Conservation (phyloP, 2,329 filamentous ascomycete species). For the Ceratocystis diversiconidia region DNA sequence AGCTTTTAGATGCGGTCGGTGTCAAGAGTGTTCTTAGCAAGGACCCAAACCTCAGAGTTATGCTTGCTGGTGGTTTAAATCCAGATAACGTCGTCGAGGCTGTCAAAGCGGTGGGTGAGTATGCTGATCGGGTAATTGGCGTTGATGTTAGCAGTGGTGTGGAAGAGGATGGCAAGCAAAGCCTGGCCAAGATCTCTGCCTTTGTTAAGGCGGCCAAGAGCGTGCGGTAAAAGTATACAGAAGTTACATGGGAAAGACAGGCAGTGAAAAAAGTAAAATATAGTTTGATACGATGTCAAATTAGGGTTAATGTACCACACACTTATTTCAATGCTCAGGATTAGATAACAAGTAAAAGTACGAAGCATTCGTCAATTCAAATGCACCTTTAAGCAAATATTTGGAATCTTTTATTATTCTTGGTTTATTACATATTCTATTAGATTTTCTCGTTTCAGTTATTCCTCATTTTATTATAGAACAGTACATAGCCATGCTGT, state of each 20-base stretch:
- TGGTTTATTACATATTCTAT: no score
- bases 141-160: conserved; percentile 94
- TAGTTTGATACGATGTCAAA: neutral
- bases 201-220: conserved; percentile 67
- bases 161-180: conserved; percentile 69
- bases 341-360: neutral
- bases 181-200: conserved; percentile 60
- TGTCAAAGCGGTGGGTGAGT: conserved; percentile 47
- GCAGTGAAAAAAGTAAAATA: neutral
- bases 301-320: neutral
- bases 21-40: conserved; percentile 52
- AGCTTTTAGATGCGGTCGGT: conserved; percentile 56
- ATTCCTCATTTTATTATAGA: no score
- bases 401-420: no score
- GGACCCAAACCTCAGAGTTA: conserved; percentile 56
- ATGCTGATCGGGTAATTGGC: conserved; percentile 50
- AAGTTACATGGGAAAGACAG: neutral
- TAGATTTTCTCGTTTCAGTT: no score
- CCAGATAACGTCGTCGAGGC: conserved; percentile 61
- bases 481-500: no score
- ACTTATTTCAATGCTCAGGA: neutral
- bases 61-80: conserved; percentile 75
- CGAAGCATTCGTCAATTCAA: no score
- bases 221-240: conserved; percentile 28
- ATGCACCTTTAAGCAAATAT: no score